A percentile compares a stretch with the other conserved stretches of the same genome.
Evolutionary conservation across 164 flowering plant species (phyloP).

Genomic region (Dillenia suffruticosa): DNA sequence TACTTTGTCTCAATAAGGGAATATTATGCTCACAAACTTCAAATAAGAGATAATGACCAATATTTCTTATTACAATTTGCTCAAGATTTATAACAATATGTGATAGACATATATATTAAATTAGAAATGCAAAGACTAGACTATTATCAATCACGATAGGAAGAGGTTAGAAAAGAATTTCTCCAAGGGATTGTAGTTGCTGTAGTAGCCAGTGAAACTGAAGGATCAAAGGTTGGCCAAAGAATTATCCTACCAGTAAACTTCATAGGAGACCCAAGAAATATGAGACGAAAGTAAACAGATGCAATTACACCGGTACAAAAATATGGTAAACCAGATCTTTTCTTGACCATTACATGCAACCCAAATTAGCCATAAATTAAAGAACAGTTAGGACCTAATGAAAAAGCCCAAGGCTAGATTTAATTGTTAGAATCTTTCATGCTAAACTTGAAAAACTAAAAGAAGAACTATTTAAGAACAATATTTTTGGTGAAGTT

Average conservation of each 20-base stretch:
- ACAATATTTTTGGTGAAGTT: no score
- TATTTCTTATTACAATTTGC: not conserved
- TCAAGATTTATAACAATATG: constrained; percentile 13
- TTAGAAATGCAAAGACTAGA: constrained; percentile 6
- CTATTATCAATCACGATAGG: constrained; percentile 5
- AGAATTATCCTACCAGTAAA: constrained; percentile 4
- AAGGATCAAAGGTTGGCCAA: constrained; percentile 1
- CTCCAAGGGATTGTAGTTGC: constrained; percentile 11
- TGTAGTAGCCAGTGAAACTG: not conserved
- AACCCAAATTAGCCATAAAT: no score
- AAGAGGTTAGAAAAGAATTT: not conserved
- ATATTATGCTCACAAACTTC: not conserved
- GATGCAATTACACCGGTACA: no score
- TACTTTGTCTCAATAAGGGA: not conserved
- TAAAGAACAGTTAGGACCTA: no score
- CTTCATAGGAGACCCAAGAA: constrained; percentile 11
- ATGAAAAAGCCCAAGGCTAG: no score
- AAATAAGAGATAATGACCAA: not conserved
- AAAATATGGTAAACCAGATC: no score
- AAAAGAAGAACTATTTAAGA: no score
- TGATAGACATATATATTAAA: constrained; percentile 17
- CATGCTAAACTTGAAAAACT: no score
- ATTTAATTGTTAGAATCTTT: no score
- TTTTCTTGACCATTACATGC: no score
- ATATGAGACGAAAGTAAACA: constrained; percentile 6